Evolutionary conservation across 306 rosid species (phyloP).

Genomic region (Quercus gilva): DNA sequence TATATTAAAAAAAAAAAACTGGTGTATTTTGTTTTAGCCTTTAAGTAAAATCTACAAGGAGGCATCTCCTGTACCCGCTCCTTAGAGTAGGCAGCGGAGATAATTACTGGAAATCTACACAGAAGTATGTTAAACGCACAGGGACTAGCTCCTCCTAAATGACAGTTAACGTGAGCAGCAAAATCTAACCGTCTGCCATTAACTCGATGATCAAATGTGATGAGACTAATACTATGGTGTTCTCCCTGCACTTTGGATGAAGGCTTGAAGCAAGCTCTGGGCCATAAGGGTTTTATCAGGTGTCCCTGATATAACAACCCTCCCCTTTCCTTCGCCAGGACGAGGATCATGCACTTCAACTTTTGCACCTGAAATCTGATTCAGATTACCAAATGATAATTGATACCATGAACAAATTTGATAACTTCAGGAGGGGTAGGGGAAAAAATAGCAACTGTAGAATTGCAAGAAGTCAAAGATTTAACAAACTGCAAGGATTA

Average conservation of each 20-base stretch:
- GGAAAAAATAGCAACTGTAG: not conserved
- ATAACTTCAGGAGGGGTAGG: not conserved
- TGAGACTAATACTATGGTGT: not conserved
- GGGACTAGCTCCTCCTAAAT: not conserved
- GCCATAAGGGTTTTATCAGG: slow-evolving; percentile 68
- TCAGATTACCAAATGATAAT: slow-evolving; percentile 1
- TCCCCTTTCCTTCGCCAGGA: slow-evolving; percentile 47
- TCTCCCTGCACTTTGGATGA: slow-evolving; percentile 41
- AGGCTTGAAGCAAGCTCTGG: slow-evolving; percentile 69
- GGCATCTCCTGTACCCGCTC: not conserved
- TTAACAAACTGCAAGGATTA: not conserved
- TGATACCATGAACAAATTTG: not conserved
- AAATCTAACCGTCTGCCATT: not conserved
- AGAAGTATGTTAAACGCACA: not conserved
- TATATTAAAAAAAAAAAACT: too few species aligned
- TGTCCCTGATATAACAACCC: slow-evolving; percentile 64
- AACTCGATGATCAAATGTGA: not conserved
- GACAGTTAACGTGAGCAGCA: not conserved
- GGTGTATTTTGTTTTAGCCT: too few species aligned
- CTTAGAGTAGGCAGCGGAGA: too few species aligned
- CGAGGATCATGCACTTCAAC: slow-evolving; percentile 55
- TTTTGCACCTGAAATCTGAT: slow-evolving; percentile 74
- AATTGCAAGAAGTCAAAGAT: not conserved
- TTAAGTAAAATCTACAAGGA: not conserved
- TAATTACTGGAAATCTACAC: not conserved